Conservation (phyloP, 495 filamentous ascomycete genomes). For the Daldinia bambusicola region DNA sequence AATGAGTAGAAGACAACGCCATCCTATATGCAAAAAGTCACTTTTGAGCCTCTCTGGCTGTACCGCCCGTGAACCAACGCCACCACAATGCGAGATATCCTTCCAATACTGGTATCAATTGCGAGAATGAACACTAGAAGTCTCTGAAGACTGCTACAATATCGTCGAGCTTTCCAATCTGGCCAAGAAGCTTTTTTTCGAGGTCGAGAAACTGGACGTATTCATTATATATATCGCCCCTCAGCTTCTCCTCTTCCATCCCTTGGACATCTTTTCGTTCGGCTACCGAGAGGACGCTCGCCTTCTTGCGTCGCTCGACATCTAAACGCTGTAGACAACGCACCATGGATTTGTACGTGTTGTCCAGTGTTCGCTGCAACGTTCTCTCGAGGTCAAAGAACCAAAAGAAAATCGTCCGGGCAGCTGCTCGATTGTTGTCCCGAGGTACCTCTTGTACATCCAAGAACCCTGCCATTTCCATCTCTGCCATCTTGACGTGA, state of each 20-base stretch:
- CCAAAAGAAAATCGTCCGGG: conserved; percentile 87
- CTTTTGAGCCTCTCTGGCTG: conserved; percentile 28
- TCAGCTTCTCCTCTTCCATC: conserved; percentile 79
- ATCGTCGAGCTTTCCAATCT: conserved; percentile 83
- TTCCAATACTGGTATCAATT: conserved; percentile 32
- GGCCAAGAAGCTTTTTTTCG: conserved; percentile 79
- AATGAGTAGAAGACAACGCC: conserved; percentile 24
- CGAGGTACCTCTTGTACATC: conserved; percentile 92
- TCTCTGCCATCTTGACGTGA: conserved; percentile 78
- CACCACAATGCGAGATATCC: conserved; percentile 46
- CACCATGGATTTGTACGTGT: conserved; percentile 90
- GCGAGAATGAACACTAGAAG: conserved; percentile 62
- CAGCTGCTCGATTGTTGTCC: conserved; percentile 78
- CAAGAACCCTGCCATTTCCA: conserved; percentile 84
- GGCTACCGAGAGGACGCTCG: conserved; percentile 76
- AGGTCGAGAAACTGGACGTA: conserved; percentile 73
- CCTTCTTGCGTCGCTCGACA: conserved; percentile 73
- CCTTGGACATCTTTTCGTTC: conserved; percentile 85
- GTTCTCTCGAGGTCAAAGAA: conserved; percentile 82
- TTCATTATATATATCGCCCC: conserved; percentile 69
- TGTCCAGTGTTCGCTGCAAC: conserved; percentile 71
- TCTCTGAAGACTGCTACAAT: conserved; percentile 84
- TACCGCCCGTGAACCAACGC: conserved; percentile 40
- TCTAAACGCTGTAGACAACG: conserved; percentile 79
- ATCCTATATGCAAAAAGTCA: conserved; percentile 33